A percentile compares a stretch with the other conserved stretches of the same genome.
Conservation (phyloP, 2,329 filamentous ascomycete species). For the Ophidiomyces ophidiicola region DNA sequence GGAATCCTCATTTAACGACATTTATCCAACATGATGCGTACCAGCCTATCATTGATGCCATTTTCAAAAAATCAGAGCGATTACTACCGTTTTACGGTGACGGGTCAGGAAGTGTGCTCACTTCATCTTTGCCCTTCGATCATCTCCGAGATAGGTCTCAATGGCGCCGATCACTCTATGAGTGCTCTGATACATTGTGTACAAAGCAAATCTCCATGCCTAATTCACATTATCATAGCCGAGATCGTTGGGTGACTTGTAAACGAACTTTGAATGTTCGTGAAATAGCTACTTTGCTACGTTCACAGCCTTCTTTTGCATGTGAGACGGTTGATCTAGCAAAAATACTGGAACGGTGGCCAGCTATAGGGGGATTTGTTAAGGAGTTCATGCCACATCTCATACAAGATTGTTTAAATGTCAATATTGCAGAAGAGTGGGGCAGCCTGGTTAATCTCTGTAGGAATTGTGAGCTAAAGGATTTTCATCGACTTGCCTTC, state of each 20-base stretch:
- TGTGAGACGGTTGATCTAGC: not conserved
- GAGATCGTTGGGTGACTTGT: not conserved
- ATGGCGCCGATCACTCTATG: conserved; percentile 6
- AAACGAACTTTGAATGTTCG: not conserved
- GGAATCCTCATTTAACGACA: conserved; percentile 26
- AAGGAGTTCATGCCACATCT: not conserved
- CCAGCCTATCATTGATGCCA: conserved; percentile 10
- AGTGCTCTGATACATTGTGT: not conserved
- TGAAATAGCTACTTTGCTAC: conserved; percentile 1
- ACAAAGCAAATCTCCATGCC: not conserved
- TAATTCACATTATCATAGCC: not conserved
- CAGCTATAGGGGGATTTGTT: conserved; percentile 1
- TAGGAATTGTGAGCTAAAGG: not conserved
- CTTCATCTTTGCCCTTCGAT: not conserved
- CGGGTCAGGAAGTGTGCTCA: not conserved
- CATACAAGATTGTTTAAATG: not conserved
- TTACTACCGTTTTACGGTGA: not conserved
- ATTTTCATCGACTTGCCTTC: conserved; percentile 1
- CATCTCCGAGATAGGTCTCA: conserved; percentile 3
- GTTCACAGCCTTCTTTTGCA: not conserved
- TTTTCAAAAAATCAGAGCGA: conserved; percentile 3
- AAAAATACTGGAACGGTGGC: not conserved
- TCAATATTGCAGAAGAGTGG: conserved; percentile 4
- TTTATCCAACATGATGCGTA: conserved; percentile 32
- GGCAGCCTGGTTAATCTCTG: conserved; percentile 5